Evolutionary conservation across 345 rosid species (phyloP).

Genomic region (Ailanthus altissimus): DNA sequence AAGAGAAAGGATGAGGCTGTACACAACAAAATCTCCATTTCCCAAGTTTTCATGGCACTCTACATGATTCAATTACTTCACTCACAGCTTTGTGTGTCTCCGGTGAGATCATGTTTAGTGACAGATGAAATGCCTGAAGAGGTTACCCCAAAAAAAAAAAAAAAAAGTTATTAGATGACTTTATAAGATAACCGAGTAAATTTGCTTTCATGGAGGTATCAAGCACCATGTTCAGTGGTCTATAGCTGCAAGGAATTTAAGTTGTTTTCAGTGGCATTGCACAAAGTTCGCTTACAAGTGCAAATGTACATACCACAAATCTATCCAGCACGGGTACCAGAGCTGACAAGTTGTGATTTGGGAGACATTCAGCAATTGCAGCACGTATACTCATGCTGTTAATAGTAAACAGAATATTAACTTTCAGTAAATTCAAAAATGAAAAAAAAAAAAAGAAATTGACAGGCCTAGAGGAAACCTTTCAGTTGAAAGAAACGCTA

Average conservation of each 20-base stretch:
- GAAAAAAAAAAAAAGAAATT: background rate
- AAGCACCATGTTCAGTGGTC: background rate
- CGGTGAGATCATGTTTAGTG: constrained; percentile 88
- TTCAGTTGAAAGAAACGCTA: constrained; percentile 97
- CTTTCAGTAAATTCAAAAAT: background rate
- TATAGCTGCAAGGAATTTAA: background rate
- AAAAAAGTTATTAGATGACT: background rate
- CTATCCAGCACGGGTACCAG: constrained; percentile 95
- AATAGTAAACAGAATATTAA: constrained; percentile 23
- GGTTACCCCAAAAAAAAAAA: background rate
- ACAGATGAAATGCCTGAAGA: constrained; percentile 79
- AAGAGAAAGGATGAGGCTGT: constrained; percentile 40
- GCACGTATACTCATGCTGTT: constrained; percentile 73
- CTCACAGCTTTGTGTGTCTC: constrained; percentile 91
- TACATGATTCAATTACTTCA: constrained; percentile 90
- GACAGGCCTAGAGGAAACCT: constrained; percentile 46
- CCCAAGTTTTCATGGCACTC: constrained; percentile 44
- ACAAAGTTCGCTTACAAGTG: background rate
- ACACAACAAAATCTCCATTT: constrained; percentile 44
- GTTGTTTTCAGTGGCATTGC: background rate
- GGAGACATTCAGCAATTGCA: constrained; percentile 77
- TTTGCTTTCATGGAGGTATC: background rate
- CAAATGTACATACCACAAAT: constrained; percentile 79
- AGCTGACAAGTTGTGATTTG: constrained; percentile 56
- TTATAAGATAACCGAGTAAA: background rate